Conservation (phyloP, 257 asterid genomes). For the Nicotiana attenuata region DNA sequence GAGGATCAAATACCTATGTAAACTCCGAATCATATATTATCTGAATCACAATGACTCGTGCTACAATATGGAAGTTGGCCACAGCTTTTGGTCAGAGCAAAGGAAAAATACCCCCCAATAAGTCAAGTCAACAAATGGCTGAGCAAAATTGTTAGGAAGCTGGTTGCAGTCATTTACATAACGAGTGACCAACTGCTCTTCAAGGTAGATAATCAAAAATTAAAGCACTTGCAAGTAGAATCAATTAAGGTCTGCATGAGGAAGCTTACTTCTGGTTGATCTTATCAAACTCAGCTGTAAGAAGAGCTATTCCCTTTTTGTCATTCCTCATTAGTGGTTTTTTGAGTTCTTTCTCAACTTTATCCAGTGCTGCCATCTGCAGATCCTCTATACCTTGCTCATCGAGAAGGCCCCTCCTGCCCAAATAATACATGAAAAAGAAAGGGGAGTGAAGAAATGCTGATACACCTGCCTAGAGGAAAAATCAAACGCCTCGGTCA, state of each 20-base stretch:
- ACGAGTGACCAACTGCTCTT: not conserved
- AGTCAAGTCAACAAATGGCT: not conserved
- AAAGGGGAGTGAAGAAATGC: not conserved
- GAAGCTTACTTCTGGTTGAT: slow-evolving; percentile 82
- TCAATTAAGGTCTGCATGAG: not conserved
- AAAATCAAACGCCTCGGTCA: not conserved
- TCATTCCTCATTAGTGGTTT: slow-evolving; percentile 88
- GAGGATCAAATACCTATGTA: not conserved
- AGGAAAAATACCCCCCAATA: not conserved
- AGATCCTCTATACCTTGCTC: slow-evolving; percentile 73
- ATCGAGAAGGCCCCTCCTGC: slow-evolving; percentile 86
- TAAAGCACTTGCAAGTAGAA: not conserved
- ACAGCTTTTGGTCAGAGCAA: not conserved
- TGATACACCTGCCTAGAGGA: not conserved
- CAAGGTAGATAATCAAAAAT: not conserved
- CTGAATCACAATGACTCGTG: not conserved
- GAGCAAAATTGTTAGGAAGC: not conserved
- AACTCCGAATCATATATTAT: not conserved
- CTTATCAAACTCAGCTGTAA: slow-evolving; percentile 74
- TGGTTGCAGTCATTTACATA: not conserved
- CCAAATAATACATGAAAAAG: slow-evolving; percentile 11
- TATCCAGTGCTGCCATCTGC: slow-evolving; percentile 84
- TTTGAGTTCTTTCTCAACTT: slow-evolving; percentile 79
- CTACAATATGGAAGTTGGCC: not conserved
- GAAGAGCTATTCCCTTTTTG: slow-evolving; percentile 83